Percentiles rank a stretch among this genome's conserved stretches.
phyloP scores from a whole-genome alignment of 768 basidiomycete species.

The Leccinum variicolor region DNA sequence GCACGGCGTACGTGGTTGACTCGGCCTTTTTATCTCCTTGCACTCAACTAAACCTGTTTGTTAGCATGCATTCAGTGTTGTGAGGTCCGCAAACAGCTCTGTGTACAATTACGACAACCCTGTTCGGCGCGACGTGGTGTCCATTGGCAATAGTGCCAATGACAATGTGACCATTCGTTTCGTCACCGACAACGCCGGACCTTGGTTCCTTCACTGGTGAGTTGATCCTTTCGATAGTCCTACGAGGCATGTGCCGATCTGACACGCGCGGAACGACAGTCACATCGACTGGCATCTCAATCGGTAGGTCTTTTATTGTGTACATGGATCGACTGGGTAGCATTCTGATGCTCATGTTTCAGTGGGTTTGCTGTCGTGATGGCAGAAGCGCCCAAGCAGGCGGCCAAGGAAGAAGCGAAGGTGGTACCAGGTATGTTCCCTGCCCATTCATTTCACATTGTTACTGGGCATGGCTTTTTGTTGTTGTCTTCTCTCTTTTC shows the following conservation, averaged over 20 bases:
- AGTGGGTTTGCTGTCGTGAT: conserved; percentile 30
- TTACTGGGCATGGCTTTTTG: background rate
- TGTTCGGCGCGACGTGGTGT: conserved; percentile 33
- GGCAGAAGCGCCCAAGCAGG: conserved; percentile 19
- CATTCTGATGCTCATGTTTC: background rate
- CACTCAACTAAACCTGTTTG: background rate
- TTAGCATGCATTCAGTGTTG: conserved; percentile 37
- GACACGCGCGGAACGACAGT: conserved; percentile 10
- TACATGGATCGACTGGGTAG: background rate
- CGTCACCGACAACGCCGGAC: conserved; percentile 62
- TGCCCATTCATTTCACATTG: background rate
- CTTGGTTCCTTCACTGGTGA: conserved; percentile 51
- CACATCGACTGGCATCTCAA: conserved; percentile 31
- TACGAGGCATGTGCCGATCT: background rate
- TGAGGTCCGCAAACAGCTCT: conserved; percentile 29
- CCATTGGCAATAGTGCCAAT: conserved; percentile 20
- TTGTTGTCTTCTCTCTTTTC: background rate
- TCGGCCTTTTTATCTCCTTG: background rate
- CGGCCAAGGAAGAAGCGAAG: conserved; percentile 7
- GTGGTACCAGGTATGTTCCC: conserved; percentile 21
- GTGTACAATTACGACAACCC: conserved; percentile 37
- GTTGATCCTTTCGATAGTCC: background rate
- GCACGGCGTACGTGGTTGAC: conserved; percentile 34
- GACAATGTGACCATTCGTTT: conserved; percentile 58
- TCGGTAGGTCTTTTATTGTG: conserved; percentile 13